Evolutionary conservation across 257 asterid genomes (phyloP), one percentile per base, ranked within the genome.

Genomic region (Eucommia ulmoides): DNA sequence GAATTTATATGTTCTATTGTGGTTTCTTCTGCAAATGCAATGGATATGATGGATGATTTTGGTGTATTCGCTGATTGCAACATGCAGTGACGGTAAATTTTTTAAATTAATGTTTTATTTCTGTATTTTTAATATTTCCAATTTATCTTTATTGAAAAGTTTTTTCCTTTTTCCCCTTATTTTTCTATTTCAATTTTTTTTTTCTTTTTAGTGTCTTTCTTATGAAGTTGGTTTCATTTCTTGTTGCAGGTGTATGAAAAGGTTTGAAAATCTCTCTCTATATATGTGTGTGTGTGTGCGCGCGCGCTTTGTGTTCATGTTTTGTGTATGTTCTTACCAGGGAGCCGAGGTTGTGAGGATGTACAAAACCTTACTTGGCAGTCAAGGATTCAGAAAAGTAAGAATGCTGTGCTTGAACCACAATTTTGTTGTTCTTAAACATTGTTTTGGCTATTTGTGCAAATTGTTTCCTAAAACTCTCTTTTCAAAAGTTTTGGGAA

Each of bases 331-430:
- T 50, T 38, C 59, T 66, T 24, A 54, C 54, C 70, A 84, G 93
- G 95, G 95, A 55, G 93, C 95, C 58, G 95, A 84, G 65, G 95
- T 84, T 50, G 93, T 84, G 25, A 76, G 95, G 73, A 84, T 84
- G 95, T 84, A 84, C 75, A 84, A 84, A 70, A 84, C 95, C 24
- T 64, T 84, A 73, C 65, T 81, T 53, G 84, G 80, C 49, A 67
- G 74, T 62, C 62, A 76, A 48, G 93, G 95, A 51, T 84, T 84
- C 64, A 74, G 95, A 70, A 78, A 78, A 79, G 95, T 78, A 55
- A 65, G 64, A 52, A 60, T 20, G n/a, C n/a, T n/a, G n/a, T n/a
- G n/a, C n/a, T n/a, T n/a, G n/a, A n/a, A n/a, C n/a, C n/a, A n/a
- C n/a, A n/a, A n/a, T n/a, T n/a, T n/a, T n/a, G n/a, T n/a, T n/a